phyloP scores from a whole-genome alignment of 768 basidiomycete species.

The Boletus vinaceobasis region DNA sequence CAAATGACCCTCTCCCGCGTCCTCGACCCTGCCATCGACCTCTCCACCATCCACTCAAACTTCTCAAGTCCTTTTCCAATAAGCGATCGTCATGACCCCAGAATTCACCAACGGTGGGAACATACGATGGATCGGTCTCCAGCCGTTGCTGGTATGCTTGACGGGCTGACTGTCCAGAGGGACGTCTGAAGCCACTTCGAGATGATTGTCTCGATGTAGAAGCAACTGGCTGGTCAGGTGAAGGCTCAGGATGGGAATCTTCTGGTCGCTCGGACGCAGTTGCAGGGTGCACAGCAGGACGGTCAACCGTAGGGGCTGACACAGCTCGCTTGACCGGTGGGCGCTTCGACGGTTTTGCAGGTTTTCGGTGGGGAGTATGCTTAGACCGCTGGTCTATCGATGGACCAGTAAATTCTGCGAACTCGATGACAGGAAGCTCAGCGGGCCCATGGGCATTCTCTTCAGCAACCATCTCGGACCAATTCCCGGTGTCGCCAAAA shows the following conservation, averaged over 20 bases:
- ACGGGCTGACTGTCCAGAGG: constrained; percentile 61
- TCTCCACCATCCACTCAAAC: constrained; percentile 86
- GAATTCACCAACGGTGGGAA: constrained; percentile 88
- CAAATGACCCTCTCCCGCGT: constrained; percentile 50
- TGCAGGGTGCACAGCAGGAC: constrained; percentile 12
- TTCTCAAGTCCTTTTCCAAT: constrained; percentile 76
- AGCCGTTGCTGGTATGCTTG: constrained; percentile 84
- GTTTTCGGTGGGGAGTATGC: constrained; percentile 37
- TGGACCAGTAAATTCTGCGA: constrained; percentile 52
- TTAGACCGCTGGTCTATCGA: constrained; percentile 34
- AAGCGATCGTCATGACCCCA: constrained; percentile 95
- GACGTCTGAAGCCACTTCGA: constrained; percentile 30
- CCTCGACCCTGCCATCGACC: constrained; percentile 72
- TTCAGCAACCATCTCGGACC: constrained; percentile 85
- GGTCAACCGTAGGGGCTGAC: constrained; percentile 32
- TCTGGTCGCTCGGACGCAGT: constrained; percentile 14
- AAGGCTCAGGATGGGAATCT: constrained; percentile 15
- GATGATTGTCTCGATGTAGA: constrained; percentile 38
- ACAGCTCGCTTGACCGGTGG: constrained; percentile 33
- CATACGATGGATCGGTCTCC: constrained; percentile 81
- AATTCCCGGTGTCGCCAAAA: constrained; percentile 54
- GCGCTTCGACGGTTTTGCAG: constrained; percentile 40
- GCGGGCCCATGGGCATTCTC: constrained; percentile 61
- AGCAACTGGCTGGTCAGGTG: constrained; percentile 34
- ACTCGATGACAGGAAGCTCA: constrained; percentile 77